phyloP scores from a whole-genome alignment of 2,329 filamentous ascomycete species.

The Fusarium bulbicola region DNA sequence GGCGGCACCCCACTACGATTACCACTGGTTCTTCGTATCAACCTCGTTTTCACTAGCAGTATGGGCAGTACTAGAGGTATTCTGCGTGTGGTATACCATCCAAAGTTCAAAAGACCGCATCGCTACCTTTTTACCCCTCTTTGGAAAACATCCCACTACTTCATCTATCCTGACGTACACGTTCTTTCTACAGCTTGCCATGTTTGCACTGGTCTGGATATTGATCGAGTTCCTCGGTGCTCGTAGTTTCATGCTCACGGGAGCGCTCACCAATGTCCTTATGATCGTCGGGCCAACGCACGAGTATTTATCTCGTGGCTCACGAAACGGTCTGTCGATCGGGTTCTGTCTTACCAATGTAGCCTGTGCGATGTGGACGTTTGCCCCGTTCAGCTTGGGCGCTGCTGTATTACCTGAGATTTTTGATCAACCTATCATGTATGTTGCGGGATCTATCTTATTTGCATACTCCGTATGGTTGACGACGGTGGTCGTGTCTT shows the following conservation, averaged over 20 bases:
- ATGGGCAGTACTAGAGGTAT: background rate
- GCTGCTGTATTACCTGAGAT: background rate
- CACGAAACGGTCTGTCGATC: background rate
- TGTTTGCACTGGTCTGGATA: background rate
- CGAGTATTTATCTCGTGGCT: constrained; percentile 1
- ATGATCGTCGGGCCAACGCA: background rate
- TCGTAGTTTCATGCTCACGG: background rate
- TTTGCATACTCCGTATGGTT: background rate
- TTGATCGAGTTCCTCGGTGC: accelerated
- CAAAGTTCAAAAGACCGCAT: background rate
- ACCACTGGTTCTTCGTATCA: background rate
- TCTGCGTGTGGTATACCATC: background rate
- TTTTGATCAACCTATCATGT: background rate
- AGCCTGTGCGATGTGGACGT: background rate
- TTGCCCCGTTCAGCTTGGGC: constrained; percentile 9
- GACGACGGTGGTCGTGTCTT: background rate
- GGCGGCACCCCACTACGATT: background rate
- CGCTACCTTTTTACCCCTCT: background rate
- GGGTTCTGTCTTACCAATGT: constrained; percentile 13
- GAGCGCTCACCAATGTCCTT: constrained; percentile 4
- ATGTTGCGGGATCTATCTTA: background rate
- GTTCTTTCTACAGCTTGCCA: background rate
- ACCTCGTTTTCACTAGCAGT: background rate
- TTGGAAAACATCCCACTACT: background rate
- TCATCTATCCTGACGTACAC: background rate